Evolutionary conservation across 768 basidiomycete species (phyloP).

Genomic region (Boletus edulis): DNA sequence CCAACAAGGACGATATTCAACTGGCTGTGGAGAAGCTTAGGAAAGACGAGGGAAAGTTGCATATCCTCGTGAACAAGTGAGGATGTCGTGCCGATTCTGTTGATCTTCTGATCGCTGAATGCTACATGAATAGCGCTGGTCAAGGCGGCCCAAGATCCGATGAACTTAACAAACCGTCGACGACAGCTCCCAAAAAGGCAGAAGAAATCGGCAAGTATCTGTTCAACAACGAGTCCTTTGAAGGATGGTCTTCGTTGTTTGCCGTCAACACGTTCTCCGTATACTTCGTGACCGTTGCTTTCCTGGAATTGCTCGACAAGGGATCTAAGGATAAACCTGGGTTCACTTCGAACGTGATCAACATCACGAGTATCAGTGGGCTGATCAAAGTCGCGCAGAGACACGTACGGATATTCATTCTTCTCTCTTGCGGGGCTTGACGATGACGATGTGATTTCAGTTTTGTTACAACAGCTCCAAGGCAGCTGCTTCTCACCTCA

Average conservation of each 20-base stretch:
- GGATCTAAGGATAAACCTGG: constrained; percentile 58
- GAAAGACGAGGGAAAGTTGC: constrained; percentile 58
- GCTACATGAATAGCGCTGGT: constrained; percentile 53
- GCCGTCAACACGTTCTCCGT: constrained; percentile 71
- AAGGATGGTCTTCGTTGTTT: constrained; percentile 62
- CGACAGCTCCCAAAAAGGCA: constrained; percentile 59
- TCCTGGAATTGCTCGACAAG: constrained; percentile 71
- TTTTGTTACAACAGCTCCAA: constrained; percentile 83
- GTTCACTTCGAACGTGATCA: constrained; percentile 67
- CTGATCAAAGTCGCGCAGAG: constrained; percentile 67
- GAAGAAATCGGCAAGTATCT: constrained; percentile 66
- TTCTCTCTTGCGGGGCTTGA: neutral
- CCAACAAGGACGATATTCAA: constrained; percentile 63
- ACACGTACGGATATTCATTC: constrained; percentile 52
- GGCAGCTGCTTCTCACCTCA: constrained; percentile 74
- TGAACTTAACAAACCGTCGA: constrained; percentile 55
- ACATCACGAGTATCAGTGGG: constrained; percentile 78
- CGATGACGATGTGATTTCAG: constrained; percentile 34
- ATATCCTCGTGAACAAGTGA: constrained; percentile 83
- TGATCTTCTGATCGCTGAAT: neutral
- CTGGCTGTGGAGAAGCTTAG: constrained; percentile 42
- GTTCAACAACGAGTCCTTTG: constrained; percentile 65
- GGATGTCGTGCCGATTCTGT: constrained; percentile 10
- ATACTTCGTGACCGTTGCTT: constrained; percentile 75
- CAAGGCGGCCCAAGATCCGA: constrained; percentile 61